These are phyloP conservation scores for Hypoxylon fuscum DNA, from an alignment of 495 filamentous ascomycete genomes.

Conservation along the genomic window DNA sequence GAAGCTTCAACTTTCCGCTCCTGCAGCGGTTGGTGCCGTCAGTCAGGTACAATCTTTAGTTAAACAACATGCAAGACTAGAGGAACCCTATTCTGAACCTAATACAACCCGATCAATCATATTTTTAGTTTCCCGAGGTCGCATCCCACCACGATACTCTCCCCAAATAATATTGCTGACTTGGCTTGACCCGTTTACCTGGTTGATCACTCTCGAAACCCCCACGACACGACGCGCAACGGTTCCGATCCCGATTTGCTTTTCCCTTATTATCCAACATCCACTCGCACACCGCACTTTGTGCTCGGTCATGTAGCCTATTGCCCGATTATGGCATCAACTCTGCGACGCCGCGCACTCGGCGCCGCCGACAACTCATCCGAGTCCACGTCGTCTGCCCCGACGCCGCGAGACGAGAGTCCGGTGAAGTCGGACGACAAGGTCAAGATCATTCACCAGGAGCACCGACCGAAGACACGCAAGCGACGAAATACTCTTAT, in stretches of 20 bases:
- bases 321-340: conserved; percentile 50
- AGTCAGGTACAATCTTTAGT: conserved; percentile 16
- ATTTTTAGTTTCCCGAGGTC: background rate
- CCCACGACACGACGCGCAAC: conserved; percentile 11
- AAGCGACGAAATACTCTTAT: conserved; percentile 81
- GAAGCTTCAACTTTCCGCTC: conserved; percentile 4
- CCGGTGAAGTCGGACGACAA: conserved; percentile 56
- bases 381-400: conserved; percentile 40
- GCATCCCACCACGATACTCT: conserved; percentile 9
- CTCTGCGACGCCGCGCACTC: conserved; percentile 59
- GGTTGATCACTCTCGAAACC: conserved; percentile 10
- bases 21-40: conserved; percentile 12
- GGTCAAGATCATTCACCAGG: conserved; percentile 55
- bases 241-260: conserved; percentile 15
- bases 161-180: conserved; percentile 11
- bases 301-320: conserved; percentile 38
- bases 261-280: conserved; percentile 1
- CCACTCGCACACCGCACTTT: conserved; percentile 12
- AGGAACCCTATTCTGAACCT: background rate
- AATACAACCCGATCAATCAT: background rate
- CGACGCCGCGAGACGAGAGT: conserved; percentile 50
- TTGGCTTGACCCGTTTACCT: conserved; percentile 21
- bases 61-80: conserved; percentile 4
- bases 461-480: conserved; percentile 54
- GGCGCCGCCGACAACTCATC: conserved; percentile 45